phyloP scores from a whole-genome alignment of 2,329 filamentous ascomycete genomes.

The Basipetospora chlamydospora region DNA sequence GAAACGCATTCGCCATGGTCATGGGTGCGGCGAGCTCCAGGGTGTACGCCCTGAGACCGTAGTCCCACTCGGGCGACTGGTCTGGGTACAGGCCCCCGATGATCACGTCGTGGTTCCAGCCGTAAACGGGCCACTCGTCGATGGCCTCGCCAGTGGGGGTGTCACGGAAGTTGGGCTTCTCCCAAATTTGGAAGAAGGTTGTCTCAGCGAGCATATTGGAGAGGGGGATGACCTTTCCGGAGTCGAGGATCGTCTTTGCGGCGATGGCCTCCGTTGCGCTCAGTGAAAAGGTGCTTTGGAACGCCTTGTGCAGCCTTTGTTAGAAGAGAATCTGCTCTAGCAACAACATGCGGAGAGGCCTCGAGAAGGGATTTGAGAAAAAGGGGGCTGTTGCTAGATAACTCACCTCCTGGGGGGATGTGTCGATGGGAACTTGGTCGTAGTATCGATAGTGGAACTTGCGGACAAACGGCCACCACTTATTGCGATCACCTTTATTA shows the following conservation, averaged over 20 bases:
- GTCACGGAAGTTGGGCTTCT: slow-evolving; percentile 36
- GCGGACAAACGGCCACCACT: slow-evolving; percentile 36
- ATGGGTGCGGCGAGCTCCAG: slow-evolving; percentile 37
- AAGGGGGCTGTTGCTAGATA: no score
- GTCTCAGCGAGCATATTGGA: slow-evolving; percentile 34
- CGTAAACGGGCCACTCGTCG: slow-evolving; percentile 32
- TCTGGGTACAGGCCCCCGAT: slow-evolving; percentile 35
- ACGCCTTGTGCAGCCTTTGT: no score
- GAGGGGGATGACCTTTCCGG: slow-evolving; percentile 28
- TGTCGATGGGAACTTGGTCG: slow-evolving; percentile 25
- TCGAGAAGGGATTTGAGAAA: no score
- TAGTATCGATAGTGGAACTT: slow-evolving; percentile 41
- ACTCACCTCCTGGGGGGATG: slow-evolving; percentile 26
- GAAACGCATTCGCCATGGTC: slow-evolving; percentile 31
- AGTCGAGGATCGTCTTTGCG: slow-evolving; percentile 27
- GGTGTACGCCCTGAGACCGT: slow-evolving; percentile 29
- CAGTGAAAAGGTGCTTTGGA: slow-evolving; percentile 37
- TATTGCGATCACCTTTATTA: background rate
- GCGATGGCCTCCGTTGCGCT: slow-evolving; percentile 26
- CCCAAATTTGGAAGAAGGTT: slow-evolving; percentile 33
- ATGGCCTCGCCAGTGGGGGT: slow-evolving; percentile 30
- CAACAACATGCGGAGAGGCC: no score
- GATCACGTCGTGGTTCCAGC: slow-evolving; percentile 38
- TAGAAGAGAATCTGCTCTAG: no score
- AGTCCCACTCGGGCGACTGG: slow-evolving; percentile 35